phyloP scores from a whole-genome alignment of 1,284 basidiomycete genomes.

The Termitomyces sp. region DNA sequence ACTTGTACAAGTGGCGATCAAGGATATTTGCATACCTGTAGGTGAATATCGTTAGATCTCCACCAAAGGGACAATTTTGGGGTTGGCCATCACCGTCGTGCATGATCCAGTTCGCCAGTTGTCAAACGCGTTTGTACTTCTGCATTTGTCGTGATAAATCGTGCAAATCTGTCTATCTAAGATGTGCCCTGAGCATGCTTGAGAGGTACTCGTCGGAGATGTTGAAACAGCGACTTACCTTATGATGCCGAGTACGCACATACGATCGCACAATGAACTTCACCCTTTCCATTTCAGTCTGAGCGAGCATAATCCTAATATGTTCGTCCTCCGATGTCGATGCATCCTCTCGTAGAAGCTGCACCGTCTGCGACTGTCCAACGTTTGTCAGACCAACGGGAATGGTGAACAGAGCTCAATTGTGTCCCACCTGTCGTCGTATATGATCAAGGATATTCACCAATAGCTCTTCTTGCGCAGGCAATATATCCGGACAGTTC shows the following conservation, averaged over 20 bases:
- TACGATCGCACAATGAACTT: conserved; percentile 88
- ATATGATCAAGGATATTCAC: conserved; percentile 75
- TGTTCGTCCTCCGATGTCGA: conserved; percentile 86
- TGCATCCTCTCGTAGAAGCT: conserved; percentile 70
- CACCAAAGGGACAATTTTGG: background rate
- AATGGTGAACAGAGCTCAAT: conserved; percentile 1
- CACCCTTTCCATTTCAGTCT: conserved; percentile 88
- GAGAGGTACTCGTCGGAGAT: conserved; percentile 1
- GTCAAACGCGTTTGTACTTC: conserved; percentile 71
- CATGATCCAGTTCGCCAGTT: conserved; percentile 75
- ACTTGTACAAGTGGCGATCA: conserved; percentile 67
- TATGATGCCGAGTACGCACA: conserved; percentile 79
- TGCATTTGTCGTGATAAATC: conserved; percentile 66
- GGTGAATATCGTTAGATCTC: background rate
- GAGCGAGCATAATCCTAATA: conserved; percentile 84
- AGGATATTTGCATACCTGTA: conserved; percentile 67
- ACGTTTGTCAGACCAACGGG: conserved; percentile 1
- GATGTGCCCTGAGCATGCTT: conserved; percentile 18
- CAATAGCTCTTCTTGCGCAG: conserved; percentile 72
- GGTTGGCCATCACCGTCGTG: conserved; percentile 48
- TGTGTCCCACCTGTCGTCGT: conserved; percentile 69
- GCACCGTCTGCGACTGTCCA: conserved; percentile 56
- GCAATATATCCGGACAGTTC: conserved; percentile 75
- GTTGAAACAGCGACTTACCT: conserved; percentile 45
- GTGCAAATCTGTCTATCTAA: conserved; percentile 84